Conservation (phyloP, 208 protist genomes). For the Willaertia magna region DNA sequence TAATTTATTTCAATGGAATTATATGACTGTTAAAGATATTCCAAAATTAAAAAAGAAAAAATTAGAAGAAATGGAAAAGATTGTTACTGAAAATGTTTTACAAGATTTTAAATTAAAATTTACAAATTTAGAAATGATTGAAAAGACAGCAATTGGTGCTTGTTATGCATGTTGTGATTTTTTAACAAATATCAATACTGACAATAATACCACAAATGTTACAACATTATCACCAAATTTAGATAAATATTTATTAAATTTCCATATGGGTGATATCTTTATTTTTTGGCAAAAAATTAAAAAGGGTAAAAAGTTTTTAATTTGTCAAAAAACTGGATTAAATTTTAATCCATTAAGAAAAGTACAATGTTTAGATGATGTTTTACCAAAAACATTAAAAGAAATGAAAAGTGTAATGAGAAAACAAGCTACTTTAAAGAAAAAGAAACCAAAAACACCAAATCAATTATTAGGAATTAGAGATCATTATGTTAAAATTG, state of each 20-base stretch:
- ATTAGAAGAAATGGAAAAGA: not conserved
- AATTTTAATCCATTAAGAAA: not conserved
- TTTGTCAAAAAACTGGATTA: not conserved
- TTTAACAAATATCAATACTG: no score
- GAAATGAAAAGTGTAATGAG: not conserved
- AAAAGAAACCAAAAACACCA: not conserved
- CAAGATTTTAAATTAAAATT: not conserved
- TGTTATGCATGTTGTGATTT: not conserved
- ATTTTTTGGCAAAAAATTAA: not conserved
- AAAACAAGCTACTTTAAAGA: not conserved
- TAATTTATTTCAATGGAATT: not conserved
- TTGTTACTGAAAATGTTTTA: not conserved
- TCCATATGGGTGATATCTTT: not conserved
- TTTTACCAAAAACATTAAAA: not conserved
- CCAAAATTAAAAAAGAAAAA: not conserved
- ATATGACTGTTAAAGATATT: not conserved
- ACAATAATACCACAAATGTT: no score
- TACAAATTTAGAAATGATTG: not conserved
- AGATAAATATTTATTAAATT: not conserved
- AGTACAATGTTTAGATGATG: not conserved
- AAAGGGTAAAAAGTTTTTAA: not conserved
- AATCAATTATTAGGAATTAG: not conserved
- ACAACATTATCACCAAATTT: no score
- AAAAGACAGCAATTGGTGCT: not conserved
- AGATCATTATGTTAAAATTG: not conserved